Evolutionary conservation across 192 early-diverging fungal genomes (phyloP).

Genomic region (Rhizophagus sp.): DNA sequence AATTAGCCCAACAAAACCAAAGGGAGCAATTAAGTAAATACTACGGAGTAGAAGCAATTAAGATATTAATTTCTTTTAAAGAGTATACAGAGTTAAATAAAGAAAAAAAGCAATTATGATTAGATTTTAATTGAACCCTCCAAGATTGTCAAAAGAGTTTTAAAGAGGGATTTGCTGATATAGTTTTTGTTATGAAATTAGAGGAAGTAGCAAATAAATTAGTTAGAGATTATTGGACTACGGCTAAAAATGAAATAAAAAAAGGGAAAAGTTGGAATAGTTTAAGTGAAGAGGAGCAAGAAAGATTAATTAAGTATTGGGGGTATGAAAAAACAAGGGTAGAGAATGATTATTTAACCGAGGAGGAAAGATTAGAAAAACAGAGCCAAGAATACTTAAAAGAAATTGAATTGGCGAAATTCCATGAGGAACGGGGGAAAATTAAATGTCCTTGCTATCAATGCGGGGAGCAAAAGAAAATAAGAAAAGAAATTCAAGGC

Average conservation of each 20-base stretch:
- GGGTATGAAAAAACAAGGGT: background rate
- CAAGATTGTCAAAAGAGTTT: background rate
- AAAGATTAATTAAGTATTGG: slow-evolving; percentile 21
- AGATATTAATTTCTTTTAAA: background rate
- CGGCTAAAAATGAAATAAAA: background rate
- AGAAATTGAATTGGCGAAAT: too few relatives aligned
- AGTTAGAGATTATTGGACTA: slow-evolving; percentile 12
- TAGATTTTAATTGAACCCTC: background rate
- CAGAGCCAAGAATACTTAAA: slow-evolving; percentile 2
- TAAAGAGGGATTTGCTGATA: background rate
- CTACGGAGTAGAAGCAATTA: background rate
- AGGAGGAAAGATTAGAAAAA: background rate
- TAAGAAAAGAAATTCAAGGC: background rate
- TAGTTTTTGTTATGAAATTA: background rate
- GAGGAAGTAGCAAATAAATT: background rate
- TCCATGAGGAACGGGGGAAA: too few relatives aligned
- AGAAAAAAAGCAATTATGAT: background rate
- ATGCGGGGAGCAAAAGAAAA: background rate
- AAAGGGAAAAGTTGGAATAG: background rate
- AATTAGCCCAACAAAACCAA: background rate
- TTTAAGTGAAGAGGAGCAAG: background rate
- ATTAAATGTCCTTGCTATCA: slow-evolving; percentile 14
- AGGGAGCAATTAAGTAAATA: background rate
- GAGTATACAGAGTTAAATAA: slow-evolving; percentile 2
- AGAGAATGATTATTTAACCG: background rate